Percentiles rank a stretch among this genome's conserved stretches.
phyloP scores from a whole-genome alignment of 192 early-diverging fungal genomes.

The Gryganskiella cystojenkinii region DNA sequence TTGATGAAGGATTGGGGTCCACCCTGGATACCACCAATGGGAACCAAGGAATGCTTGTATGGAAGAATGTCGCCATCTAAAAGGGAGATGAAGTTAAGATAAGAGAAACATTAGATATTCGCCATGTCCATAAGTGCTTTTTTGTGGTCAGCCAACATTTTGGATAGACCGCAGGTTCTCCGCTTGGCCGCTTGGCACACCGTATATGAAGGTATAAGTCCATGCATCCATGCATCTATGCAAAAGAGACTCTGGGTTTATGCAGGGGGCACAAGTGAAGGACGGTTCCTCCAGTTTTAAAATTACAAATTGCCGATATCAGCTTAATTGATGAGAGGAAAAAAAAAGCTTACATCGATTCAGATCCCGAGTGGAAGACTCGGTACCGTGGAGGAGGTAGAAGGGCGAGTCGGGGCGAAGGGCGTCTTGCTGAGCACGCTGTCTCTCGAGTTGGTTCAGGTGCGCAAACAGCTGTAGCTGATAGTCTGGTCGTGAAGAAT shows the following conservation, averaged over 20 bases:
- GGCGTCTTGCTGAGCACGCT: conserved; percentile 22
- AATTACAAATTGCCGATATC: neutral
- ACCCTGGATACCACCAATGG: neutral
- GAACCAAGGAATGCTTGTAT: conserved; percentile 26
- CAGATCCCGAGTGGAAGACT: conserved; percentile 18
- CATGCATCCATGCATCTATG: too few species aligned
- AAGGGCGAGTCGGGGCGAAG: conserved; percentile 20
- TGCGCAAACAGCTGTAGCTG: conserved; percentile 18
- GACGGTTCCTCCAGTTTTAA: neutral
- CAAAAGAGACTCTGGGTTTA: too few species aligned
- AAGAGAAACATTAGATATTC: too few species aligned
- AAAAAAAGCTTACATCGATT: conserved; percentile 49
- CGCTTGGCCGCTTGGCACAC: too few species aligned
- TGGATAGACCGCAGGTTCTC: too few species aligned
- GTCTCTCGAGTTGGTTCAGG: conserved; percentile 16
- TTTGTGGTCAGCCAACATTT: too few species aligned
- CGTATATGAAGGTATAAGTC: too few species aligned
- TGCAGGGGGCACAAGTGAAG: too few species aligned
- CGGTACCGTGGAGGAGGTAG: conserved; percentile 3
- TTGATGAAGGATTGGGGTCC: conserved; percentile 69
- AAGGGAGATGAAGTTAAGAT: too few species aligned
- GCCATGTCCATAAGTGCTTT: too few species aligned
- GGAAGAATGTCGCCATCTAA: conserved; percentile 35
- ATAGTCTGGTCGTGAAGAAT: neutral
- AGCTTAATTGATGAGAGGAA: neutral